phyloP scores from a whole-genome alignment of 345 rosid species.

The Lepidium africanum region DNA sequence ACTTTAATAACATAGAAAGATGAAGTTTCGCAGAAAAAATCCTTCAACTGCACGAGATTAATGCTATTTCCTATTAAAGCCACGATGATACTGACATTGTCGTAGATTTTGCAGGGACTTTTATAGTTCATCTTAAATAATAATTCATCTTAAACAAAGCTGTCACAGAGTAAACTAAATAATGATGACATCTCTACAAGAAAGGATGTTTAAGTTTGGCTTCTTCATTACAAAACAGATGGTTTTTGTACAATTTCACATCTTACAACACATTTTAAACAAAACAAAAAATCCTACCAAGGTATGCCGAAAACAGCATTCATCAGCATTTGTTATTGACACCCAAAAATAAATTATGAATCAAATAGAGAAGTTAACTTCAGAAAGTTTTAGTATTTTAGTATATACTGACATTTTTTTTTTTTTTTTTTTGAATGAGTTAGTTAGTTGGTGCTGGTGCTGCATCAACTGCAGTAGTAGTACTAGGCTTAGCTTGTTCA shows the following conservation, averaged over 20 bases:
- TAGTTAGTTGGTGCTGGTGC: conserved; percentile 24
- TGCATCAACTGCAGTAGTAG: conserved; percentile 14
- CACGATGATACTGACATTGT: background rate
- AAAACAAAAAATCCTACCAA: background rate
- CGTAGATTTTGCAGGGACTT: background rate
- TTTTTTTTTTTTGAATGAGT: background rate
- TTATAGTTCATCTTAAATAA: too few relatives aligned
- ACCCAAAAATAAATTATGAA: background rate
- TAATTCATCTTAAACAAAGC: background rate
- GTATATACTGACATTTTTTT: background rate
- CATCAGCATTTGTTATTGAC: conserved; percentile 8
- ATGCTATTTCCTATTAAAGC: background rate
- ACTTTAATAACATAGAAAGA: too few relatives aligned
- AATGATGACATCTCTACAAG: too few relatives aligned
- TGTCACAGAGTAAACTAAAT: conserved; percentile 4
- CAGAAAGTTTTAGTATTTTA: background rate
- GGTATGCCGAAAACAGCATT: background rate
- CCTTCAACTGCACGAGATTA: background rate
- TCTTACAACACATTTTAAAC: background rate
- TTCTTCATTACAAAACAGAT: background rate
- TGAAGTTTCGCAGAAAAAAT: background rate
- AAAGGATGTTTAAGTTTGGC: too few relatives aligned
- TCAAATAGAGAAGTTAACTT: background rate
- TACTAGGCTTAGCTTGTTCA: conserved; percentile 20
- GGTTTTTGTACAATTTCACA: conserved; percentile 4